A percentile compares a stretch with the other conserved stretches of the same genome.
Conservation (phyloP, 208 protist species). For the Giardia duodenalis region DNA sequence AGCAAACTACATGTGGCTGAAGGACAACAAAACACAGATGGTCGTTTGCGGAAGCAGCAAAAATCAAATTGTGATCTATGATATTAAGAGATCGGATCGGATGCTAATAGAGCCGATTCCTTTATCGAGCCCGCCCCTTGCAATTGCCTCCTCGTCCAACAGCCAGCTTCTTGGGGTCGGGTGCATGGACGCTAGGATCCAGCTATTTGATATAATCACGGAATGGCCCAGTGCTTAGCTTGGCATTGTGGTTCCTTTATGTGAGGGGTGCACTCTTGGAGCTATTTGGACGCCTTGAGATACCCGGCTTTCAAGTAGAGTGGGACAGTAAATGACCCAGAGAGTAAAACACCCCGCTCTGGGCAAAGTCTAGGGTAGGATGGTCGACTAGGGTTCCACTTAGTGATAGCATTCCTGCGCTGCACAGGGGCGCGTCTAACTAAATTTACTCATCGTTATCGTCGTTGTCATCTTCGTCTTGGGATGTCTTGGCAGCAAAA, state of each 20-base stretch:
- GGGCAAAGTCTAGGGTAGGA: neutral
- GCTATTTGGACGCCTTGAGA: too few relatives aligned
- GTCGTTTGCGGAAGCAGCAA: neutral
- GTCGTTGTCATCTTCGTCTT: conserved; percentile 6
- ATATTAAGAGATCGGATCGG: neutral
- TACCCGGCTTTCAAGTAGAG: neutral
- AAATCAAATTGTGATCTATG: neutral
- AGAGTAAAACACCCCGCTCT: neutral
- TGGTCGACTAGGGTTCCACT: neutral
- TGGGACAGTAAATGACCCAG: neutral
- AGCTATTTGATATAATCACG: too few relatives aligned
- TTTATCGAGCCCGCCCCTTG: too few relatives aligned
- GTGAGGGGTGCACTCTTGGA: too few relatives aligned
- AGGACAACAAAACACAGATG: neutral
- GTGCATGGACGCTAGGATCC: too few relatives aligned
- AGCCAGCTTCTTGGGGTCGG: too few relatives aligned
- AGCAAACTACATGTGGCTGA: neutral
- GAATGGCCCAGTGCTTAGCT: too few relatives aligned
- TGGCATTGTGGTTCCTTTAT: too few relatives aligned
- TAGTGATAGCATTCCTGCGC: neutral
- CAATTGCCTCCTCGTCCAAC: too few relatives aligned
- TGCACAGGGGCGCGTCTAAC: neutral
- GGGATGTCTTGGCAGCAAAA: neutral
- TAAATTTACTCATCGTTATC: conserved; percentile 5
- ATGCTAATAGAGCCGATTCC: too few relatives aligned